These are phyloP conservation scores for Clavispora asparagi DNA, from an alignment of 805 yeast genomes.

Conservation along the genomic window DNA sequence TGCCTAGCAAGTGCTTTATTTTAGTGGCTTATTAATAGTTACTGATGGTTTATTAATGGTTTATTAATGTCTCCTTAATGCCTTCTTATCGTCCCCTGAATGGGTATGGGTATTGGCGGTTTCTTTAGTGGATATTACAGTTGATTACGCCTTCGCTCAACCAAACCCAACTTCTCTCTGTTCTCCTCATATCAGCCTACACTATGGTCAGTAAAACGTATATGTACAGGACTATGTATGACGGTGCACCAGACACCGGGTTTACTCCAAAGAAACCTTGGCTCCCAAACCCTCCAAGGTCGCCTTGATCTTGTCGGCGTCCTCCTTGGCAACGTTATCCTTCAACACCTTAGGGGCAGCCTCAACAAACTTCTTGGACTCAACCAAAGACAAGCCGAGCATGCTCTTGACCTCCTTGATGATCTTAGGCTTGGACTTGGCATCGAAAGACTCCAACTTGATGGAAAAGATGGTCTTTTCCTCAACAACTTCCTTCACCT, in stretches of 20 bases:
- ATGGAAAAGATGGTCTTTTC: constrained; percentile 90
- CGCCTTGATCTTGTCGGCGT: constrained; percentile 92
- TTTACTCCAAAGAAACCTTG: constrained; percentile 79
- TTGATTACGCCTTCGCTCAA: no score
- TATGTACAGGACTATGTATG: constrained; percentile 18
- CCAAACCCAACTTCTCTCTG: no score
- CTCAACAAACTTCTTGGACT: constrained; percentile 96
- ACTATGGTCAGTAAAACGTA: constrained; percentile 2
- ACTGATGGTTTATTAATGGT: no score
- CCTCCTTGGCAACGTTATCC: constrained; percentile 95
- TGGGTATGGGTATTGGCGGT: no score
- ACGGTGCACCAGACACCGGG: constrained; percentile 8
- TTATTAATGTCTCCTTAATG: no score
- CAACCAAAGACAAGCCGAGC: constrained; percentile 89
- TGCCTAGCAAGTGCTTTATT: no score
- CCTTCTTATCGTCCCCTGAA: no score
- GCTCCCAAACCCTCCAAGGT: constrained; percentile 95
- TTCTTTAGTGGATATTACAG: no score
- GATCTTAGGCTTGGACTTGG: constrained; percentile 94
- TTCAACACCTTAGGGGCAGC: constrained; percentile 93
- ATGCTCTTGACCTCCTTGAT: constrained; percentile 94
- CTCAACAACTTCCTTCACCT: constrained; percentile 70
- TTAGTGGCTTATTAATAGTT: no score
- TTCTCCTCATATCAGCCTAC: no score
- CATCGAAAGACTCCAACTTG: constrained; percentile 89